phyloP scores from a whole-genome alignment of 148 eudicot species.

The Drosera capensis region DNA sequence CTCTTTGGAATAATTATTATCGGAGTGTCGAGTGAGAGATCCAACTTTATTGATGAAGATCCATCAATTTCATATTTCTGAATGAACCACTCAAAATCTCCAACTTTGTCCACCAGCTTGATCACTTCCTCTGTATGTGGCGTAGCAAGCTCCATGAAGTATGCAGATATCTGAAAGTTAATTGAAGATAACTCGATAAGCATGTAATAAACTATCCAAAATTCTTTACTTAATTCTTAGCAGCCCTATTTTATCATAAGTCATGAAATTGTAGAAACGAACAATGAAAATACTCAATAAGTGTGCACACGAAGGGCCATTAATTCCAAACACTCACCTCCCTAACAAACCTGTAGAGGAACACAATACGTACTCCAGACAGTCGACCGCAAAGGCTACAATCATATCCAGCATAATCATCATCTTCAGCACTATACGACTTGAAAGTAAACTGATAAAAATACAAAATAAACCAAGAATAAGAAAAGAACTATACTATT shows the following conservation, averaged over 20 bases:
- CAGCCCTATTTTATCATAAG: no score
- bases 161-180: slow-evolving; percentile 56
- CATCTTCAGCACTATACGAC: slow-evolving; percentile 73
- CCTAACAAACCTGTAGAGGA: slow-evolving; percentile 78
- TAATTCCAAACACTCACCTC: slow-evolving; percentile 47
- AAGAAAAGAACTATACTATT: not conserved
- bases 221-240: no score
- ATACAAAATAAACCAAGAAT: slow-evolving; percentile 1
- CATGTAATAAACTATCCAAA: no score
- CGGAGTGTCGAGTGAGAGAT: slow-evolving; percentile 81
- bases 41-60: slow-evolving; percentile 74
- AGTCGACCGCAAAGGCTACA: slow-evolving; percentile 74
- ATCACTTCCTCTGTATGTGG: slow-evolving; percentile 89
- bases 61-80: slow-evolving; percentile 86
- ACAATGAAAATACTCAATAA: not conserved
- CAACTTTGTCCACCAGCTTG: slow-evolving; percentile 91
- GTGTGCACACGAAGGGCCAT: not conserved
- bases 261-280: no score
- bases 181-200: not conserved
- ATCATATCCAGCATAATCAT: slow-evolving; percentile 92
- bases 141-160: slow-evolving; percentile 91
- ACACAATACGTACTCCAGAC: slow-evolving; percentile 90
- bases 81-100: slow-evolving; percentile 87
- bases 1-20: slow-evolving; percentile 70
- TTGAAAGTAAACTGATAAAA: slow-evolving; percentile 67